A percentile compares a stretch with the other conserved stretches of the same genome.
These are phyloP conservation scores for Plectosphaerella cucumerina DNA, from an alignment of 2,329 filamentous ascomycete genomes.

Conservation along the genomic window DNA sequence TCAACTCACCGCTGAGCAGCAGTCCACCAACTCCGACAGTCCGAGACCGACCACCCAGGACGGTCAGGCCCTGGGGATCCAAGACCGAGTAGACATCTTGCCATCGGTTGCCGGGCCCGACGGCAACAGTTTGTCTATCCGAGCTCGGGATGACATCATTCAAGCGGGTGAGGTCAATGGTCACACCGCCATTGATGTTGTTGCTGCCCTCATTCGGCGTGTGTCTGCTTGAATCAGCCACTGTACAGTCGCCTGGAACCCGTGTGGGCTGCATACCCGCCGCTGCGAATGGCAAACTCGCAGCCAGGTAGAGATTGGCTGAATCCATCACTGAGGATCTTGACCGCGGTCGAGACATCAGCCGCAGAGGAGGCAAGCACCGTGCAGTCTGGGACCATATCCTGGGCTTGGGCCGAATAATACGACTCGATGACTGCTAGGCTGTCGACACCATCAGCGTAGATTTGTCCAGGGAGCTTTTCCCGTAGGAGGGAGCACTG, in stretches of 20 bases:
- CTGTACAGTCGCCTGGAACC: no score
- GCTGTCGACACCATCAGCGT: neutral
- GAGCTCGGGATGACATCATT: conserved; percentile 25
- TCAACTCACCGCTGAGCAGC: conserved; percentile 20
- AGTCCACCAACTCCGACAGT: conserved; percentile 40
- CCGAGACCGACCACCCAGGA: conserved; percentile 37
- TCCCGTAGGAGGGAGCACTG: no score
- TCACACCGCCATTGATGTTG: conserved; percentile 6
- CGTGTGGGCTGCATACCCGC: neutral
- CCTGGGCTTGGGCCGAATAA: neutral
- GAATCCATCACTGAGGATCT: neutral
- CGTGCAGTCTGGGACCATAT: neutral
- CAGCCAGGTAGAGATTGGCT: no score
- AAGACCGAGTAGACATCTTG: conserved; percentile 34
- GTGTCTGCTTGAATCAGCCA: neutral
- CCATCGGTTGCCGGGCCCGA: conserved; percentile 42
- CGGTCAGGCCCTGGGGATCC: conserved; percentile 32
- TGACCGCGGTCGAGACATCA: neutral
- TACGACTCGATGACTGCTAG: neutral
- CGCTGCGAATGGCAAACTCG: conserved; percentile 1
- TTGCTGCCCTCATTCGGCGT: no score
- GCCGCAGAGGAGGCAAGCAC: neutral
- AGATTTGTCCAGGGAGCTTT: no score
- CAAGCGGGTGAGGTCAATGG: conserved; percentile 19
- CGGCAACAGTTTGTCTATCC: conserved; percentile 27